Base-by-base conservation (phyloP, 1,284 basidiomycete genomes). In the Wallemia ichthyophaga region DNA sequence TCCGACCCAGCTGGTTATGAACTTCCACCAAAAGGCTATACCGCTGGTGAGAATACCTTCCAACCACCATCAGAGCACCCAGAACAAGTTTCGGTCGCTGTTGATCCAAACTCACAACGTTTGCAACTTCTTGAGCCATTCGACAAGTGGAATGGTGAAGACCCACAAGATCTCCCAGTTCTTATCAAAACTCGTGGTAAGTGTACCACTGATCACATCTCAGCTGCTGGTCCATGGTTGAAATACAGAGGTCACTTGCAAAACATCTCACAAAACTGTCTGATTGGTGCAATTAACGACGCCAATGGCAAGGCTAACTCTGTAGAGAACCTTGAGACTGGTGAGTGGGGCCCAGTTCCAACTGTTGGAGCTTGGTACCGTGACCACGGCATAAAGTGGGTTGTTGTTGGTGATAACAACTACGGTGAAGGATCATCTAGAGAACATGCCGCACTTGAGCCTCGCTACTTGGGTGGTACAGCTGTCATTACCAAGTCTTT, bases 161-260 rank as follows among this genome's bases (percentile, higher is more conserved):
- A 86, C 63, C 85, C 88, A 60, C 74, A 77, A 60, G 83, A 88
- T 68, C 78, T 92, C 66, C 91, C 91, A 54, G 76, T 98, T 64
- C 76, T 98, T 67, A 96, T 98, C 78, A 96, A 98, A 79, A 92
- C 87, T 64, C 77, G 82, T 75, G 94, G 94, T 78, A 98, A 99
- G 78, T 99, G 94, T 83, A 96, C 74, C 63, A 76, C 75, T 63
- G 74, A 76, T 66, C 72, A 73, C 68, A 86, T 94, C 70, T 85
- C 82, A 62, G 87, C 88, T 70, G 92, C 89, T 76, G 92, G 92
- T 61, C 92, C 92, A 56, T 98, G 92, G 92, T 79, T 96, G 74
- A 95, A 95, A 75, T 96, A 91, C 78, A 86, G 92, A 76, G 92
- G 92, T 64, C 92, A 96, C 73, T 81, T 98, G 67, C 79, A 94